These are phyloP conservation scores for Mortierella sp. DNA, from an alignment of 371 early-diverging fungal genomes.

Conservation along the genomic window DNA sequence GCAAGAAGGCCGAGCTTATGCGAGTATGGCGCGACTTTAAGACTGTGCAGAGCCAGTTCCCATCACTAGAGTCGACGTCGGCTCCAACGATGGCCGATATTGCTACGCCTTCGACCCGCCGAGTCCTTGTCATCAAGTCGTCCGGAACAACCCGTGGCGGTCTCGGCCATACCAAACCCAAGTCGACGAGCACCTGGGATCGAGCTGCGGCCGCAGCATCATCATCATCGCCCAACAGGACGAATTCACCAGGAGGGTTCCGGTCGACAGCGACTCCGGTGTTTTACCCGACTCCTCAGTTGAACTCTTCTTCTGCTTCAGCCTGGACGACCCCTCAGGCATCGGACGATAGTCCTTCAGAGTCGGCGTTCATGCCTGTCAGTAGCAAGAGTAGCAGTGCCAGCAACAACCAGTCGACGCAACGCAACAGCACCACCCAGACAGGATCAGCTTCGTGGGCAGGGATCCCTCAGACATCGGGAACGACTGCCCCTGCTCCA, in stretches of 20 bases:
- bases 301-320: conserved; percentile 62
- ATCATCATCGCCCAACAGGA: conserved; percentile 34
- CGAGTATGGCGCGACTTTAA: conserved; percentile 81
- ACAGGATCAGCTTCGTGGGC: conserved; percentile 34
- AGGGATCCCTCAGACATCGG: conserved; percentile 23
- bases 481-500: conserved; percentile 20
- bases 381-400: conserved; percentile 1
- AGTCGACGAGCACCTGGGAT: conserved; percentile 63
- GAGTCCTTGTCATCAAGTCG: conserved; percentile 65
- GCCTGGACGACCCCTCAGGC: conserved; percentile 25
- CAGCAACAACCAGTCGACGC: not conserved
- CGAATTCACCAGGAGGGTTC: conserved; percentile 33
- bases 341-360: not conserved
- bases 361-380: not conserved
- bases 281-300: conserved; percentile 54
- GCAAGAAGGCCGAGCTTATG: conserved; percentile 74
- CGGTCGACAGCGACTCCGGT: conserved; percentile 36
- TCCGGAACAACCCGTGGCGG: conserved; percentile 61
- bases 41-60: conserved; percentile 57
- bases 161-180: conserved; percentile 50
- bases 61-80: conserved; percentile 42
- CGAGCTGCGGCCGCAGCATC: conserved; percentile 62
- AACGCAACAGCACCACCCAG: not conserved
- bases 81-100: conserved; percentile 57
- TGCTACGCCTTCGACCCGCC: conserved; percentile 56